Evolutionary conservation across 1,284 basidiomycete species (phyloP).

Genomic region (Cutaneotrichosporon sp.): DNA sequence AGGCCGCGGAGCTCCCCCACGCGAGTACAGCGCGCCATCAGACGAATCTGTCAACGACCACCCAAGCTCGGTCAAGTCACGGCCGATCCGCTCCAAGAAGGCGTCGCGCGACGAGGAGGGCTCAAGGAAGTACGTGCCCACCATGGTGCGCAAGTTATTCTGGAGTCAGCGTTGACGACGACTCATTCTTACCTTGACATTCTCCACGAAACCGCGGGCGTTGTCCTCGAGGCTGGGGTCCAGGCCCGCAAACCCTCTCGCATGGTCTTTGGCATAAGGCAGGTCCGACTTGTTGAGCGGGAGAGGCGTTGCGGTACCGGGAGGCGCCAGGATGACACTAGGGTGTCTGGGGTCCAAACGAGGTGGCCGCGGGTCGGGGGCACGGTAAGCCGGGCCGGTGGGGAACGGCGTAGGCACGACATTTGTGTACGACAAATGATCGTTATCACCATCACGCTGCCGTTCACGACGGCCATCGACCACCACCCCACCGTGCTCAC

Average conservation of each 20-base stretch:
- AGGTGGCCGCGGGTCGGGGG: slow-evolving; percentile 18
- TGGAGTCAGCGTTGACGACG: slow-evolving; percentile 15
- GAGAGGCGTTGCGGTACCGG: slow-evolving; percentile 7
- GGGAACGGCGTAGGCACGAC: slow-evolving; percentile 18
- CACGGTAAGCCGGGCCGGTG: slow-evolving; percentile 13
- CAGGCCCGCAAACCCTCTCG: slow-evolving; percentile 40
- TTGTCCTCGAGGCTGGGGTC: slow-evolving; percentile 36
- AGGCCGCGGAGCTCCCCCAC: background rate
- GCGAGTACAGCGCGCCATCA: slow-evolving; percentile 33
- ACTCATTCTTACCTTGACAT: slow-evolving; percentile 53
- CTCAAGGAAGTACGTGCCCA: slow-evolving; percentile 37
- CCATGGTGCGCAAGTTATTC: slow-evolving; percentile 41
- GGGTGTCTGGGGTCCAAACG: slow-evolving; percentile 6
- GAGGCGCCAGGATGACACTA: slow-evolving; percentile 11
- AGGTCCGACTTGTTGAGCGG: slow-evolving; percentile 12
- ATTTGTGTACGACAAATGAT: slow-evolving; percentile 10
- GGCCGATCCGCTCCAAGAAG: slow-evolving; percentile 44
- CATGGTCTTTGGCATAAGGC: slow-evolving; percentile 25
- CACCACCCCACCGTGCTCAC: background rate
- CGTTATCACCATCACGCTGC: background rate
- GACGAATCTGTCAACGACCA: slow-evolving; percentile 40
- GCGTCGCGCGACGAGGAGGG: slow-evolving; percentile 37
- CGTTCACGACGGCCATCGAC: background rate
- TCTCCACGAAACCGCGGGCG: slow-evolving; percentile 43
- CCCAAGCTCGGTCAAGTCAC: slow-evolving; percentile 41